Evolutionary conservation across 2,329 filamentous ascomycete species (phyloP).

Genomic region (Aspergillus transmontanensis): DNA sequence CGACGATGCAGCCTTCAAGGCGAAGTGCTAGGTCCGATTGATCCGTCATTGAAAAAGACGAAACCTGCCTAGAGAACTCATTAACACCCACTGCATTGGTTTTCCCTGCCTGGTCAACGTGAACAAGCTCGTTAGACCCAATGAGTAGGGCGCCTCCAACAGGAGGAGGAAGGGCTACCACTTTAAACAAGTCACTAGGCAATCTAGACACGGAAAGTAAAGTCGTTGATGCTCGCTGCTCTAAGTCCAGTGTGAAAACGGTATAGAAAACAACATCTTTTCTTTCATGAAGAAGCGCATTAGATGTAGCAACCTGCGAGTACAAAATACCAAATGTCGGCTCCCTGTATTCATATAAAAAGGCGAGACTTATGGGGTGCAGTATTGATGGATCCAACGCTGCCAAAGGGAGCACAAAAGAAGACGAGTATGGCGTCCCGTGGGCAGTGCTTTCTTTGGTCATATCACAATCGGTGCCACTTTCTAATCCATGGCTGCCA

Average conservation of each 20-base stretch:
- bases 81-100: conserved; percentile 92
- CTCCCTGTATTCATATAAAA: conserved; percentile 95
- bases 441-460: conserved; percentile 37
- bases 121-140: conserved; percentile 87
- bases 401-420: conserved; percentile 89
- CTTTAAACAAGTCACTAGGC: conserved; percentile 81
- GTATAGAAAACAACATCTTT: conserved; percentile 88
- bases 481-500: conserved; percentile 39
- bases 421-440: conserved; percentile 77
- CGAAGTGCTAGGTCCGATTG: conserved; percentile 79
- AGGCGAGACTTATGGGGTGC: conserved; percentile 87
- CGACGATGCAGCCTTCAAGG: conserved; percentile 78
- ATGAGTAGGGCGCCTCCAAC: conserved; percentile 87
- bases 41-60: conserved; percentile 81
- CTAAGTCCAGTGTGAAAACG: conserved; percentile 91
- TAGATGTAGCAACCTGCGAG: conserved; percentile 72
- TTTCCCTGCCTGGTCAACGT: conserved; percentile 94
- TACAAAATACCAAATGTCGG: conserved; percentile 95
- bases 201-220: conserved; percentile 83
- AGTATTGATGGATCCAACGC: conserved; percentile 84
- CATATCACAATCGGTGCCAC: conserved; percentile 29
- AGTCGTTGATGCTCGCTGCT: conserved; percentile 89
- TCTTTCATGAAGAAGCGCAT: conserved; percentile 70
- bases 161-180: conserved; percentile 80
- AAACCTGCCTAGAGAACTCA: conserved; percentile 79